Evolutionary conservation across 2,329 filamentous ascomycete genomes (phyloP).

Genomic region (Colletotrichum theobromicola): DNA sequence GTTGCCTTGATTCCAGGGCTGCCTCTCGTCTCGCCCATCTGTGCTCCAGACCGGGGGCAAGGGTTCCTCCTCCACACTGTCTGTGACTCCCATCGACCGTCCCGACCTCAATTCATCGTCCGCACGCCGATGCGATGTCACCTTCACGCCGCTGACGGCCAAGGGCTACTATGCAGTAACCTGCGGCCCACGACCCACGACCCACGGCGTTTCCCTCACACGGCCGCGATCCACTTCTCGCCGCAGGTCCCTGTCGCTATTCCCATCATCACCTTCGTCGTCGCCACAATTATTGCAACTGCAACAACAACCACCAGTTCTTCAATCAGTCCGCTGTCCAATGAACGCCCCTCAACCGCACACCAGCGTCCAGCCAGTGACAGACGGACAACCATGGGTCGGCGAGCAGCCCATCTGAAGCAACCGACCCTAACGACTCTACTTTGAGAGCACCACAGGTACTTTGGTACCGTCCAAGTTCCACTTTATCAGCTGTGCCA

Average conservation of each 20-base stretch:
- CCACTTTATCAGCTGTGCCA: not conserved
- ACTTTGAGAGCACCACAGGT: not conserved
- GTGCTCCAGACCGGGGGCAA: not conserved
- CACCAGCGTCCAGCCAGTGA: not conserved
- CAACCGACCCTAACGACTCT: no score
- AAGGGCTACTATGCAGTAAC: no score
- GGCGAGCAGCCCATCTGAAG: not conserved
- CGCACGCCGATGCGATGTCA: not conserved
- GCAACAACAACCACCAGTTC: conserved; percentile 19
- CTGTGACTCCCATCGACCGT: not conserved
- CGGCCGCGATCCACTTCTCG: conserved; percentile 2
- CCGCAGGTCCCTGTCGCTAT: not conserved
- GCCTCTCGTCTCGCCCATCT: not conserved
- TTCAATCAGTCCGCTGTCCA: conserved; percentile 2
- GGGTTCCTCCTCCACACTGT: not conserved
- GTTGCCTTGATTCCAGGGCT: conserved; percentile 3
- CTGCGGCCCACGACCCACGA: not conserved
- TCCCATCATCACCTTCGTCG: not conserved
- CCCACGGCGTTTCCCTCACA: not conserved
- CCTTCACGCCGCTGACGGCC: not conserved
- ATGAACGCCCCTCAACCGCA: not conserved
- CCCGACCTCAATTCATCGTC: not conserved
- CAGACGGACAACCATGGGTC: not conserved
- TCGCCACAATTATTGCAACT: conserved; percentile 2
- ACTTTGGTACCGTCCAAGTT: not conserved